phyloP scores from a whole-genome alignment of 176 grass and related monocot species.

The Triticum aestivum region IWGSC_CS_RefSeq_v2.1 NC_057802.1:540505014-540505513 shows the following conservation, averaged over 20 bases:
- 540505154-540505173: not conserved
- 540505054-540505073: constrained; percentile 9
- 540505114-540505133: constrained; percentile 33
- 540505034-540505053: not conserved
- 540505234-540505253: not conserved
- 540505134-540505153: not conserved
- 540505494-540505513: not conserved
- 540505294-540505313: not conserved
- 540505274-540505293: not conserved
- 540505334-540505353: not conserved
- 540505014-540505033: constrained; percentile 13
- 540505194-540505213: not conserved
- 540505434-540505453: not conserved
- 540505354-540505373: not conserved
- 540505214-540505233: not conserved
- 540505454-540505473: constrained; percentile 11
- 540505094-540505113: not conserved
- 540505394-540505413: not conserved
- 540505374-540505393: not conserved
- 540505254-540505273: not conserved
- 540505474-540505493: not conserved
- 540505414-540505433: not conserved
- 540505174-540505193: not conserved
- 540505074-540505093: not conserved
- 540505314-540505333: not conserved